Conservation (phyloP, 768 basidiomycete genomes). For the Pleurotus djamor region DNA sequence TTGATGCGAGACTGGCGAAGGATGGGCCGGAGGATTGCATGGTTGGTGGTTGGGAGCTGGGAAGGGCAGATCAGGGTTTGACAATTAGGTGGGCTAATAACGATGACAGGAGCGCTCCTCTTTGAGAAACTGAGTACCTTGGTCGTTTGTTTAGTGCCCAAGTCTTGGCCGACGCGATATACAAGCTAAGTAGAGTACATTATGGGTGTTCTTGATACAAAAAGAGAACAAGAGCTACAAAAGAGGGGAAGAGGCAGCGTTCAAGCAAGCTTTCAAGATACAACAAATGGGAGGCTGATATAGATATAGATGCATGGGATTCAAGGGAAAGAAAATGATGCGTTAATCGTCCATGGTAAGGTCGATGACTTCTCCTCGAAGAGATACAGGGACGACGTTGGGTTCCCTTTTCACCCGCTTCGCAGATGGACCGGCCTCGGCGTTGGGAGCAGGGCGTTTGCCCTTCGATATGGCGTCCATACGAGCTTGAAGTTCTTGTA, state of each 20-base stretch:
- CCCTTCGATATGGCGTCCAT: neutral
- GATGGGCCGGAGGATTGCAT: constrained; percentile 4
- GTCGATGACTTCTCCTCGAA: neutral
- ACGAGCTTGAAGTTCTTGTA: neutral
- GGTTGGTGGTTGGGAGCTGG: neutral
- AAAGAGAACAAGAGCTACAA: too few species aligned
- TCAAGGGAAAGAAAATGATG: neutral
- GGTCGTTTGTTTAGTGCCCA: too few species aligned
- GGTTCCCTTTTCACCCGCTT: neutral
- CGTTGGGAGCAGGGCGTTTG: neutral
- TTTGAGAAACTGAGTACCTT: too few species aligned
- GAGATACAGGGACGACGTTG: neutral
- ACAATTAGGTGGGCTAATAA: too few species aligned
- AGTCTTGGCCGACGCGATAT: too few species aligned
- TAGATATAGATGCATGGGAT: neutral
- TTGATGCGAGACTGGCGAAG: neutral
- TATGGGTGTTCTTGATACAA: too few species aligned
- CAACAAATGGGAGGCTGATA: too few species aligned
- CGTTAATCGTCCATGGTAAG: neutral
- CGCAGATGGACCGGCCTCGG: neutral
- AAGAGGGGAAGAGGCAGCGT: too few species aligned
- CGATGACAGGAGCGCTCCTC: too few species aligned
- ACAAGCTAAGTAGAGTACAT: too few species aligned
- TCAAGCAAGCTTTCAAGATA: too few species aligned
- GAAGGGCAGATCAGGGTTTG: too few species aligned